phyloP scores from a whole-genome alignment of 1,284 basidiomycete species.

The Sporisorium exsertum region DNA sequence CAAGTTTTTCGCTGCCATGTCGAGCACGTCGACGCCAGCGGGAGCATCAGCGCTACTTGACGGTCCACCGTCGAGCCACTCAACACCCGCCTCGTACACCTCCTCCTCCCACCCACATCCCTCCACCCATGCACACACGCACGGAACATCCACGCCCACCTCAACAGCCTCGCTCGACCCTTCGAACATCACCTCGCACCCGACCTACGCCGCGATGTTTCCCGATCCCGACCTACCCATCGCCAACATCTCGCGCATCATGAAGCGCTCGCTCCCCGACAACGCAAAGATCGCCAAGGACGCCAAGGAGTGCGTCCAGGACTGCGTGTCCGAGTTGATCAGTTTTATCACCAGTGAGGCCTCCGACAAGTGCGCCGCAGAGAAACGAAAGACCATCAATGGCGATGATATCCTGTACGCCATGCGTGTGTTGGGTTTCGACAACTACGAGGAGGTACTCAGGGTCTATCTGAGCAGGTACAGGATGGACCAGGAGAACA shows the following conservation, averaged over 20 bases:
- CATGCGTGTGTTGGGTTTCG: constrained; percentile 88
- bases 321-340: constrained; percentile 96
- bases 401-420: constrained; percentile 87
- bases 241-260: constrained; percentile 93
- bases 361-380: constrained; percentile 85
- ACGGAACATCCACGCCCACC: constrained; percentile 22
- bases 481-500: constrained; percentile 42
- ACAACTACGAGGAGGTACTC: constrained; percentile 90
- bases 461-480: constrained; percentile 87
- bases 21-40: constrained; percentile 2
- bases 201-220: constrained; percentile 40
- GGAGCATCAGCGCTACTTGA: neutral
- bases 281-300: constrained; percentile 97
- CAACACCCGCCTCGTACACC: constrained; percentile 14
- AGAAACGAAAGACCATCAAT: constrained; percentile 88
- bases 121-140: neutral
- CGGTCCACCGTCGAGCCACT: constrained; percentile 6
- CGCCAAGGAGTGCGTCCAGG: constrained; percentile 95
- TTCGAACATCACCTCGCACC: constrained; percentile 24
- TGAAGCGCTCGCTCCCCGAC: constrained; percentile 87
- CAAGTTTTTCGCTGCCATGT: neutral
- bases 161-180: constrained; percentile 24
- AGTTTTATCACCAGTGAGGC: constrained; percentile 92
- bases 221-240: constrained; percentile 72
- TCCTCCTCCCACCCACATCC: constrained; percentile 10